Percentiles rank a stretch among this genome's conserved stretches.
phyloP scores from a whole-genome alignment of 2,329 filamentous ascomycete genomes.

The Orbilia brochopaga region DNA sequence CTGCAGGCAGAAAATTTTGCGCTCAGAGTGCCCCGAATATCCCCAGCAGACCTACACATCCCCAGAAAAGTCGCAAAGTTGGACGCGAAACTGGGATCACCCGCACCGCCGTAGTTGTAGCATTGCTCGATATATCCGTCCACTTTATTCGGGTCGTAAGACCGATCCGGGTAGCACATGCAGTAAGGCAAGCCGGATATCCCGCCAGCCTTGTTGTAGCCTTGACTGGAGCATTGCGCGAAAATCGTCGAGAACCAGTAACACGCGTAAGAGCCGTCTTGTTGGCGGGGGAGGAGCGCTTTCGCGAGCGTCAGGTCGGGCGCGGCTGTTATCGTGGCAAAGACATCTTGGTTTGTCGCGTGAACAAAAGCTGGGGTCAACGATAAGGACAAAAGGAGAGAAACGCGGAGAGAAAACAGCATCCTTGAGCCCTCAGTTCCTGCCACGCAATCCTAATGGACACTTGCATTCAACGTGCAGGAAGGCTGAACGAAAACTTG shows the following conservation, averaged over 20 bases:
- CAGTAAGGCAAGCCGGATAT: slow-evolving; percentile 38
- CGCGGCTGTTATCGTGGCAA: slow-evolving; percentile 41
- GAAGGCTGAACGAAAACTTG: slow-evolving; percentile 26
- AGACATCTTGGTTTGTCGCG: slow-evolving; percentile 14
- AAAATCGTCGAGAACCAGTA: slow-evolving; percentile 32
- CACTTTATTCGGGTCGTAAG: slow-evolving; percentile 31
- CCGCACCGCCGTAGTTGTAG: slow-evolving; percentile 35
- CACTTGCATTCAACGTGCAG: slow-evolving; percentile 17
- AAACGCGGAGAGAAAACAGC: neutral
- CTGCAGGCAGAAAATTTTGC: slow-evolving; percentile 29
- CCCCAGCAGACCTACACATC: slow-evolving; percentile 38
- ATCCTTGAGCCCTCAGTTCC: neutral
- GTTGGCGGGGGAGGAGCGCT: slow-evolving; percentile 31
- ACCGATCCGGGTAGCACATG: slow-evolving; percentile 33
- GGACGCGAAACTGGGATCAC: slow-evolving; percentile 25
- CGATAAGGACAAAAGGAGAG: neutral
- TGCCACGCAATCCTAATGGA: neutral
- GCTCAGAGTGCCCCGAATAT: slow-evolving; percentile 27
- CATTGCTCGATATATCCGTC: slow-evolving; percentile 47
- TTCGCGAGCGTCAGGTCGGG: slow-evolving; percentile 27
- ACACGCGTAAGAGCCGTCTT: slow-evolving; percentile 34
- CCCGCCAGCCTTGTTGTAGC: slow-evolving; percentile 30
- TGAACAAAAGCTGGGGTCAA: neutral
- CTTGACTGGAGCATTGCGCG: slow-evolving; percentile 36
- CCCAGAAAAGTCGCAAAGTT: slow-evolving; percentile 35